Percentiles rank a stretch among this genome's conserved stretches.
Evolutionary conservation across 306 rosid species (phyloP).

Genomic region (Fragaria ananassa): DNA sequence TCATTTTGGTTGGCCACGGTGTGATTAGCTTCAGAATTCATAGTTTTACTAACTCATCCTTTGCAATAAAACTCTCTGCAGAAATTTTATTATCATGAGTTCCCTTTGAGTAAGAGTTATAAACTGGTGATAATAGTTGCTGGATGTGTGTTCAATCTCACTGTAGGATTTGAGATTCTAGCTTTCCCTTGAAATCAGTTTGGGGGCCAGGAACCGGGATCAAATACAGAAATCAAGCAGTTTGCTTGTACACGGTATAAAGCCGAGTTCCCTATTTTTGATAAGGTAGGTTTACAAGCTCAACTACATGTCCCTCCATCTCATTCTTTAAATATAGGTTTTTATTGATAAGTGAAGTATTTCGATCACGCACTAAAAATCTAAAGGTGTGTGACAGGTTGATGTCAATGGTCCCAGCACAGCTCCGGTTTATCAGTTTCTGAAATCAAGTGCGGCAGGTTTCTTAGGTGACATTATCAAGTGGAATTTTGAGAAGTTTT

Average conservation of each 20-base stretch:
- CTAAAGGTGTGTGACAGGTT: constrained; percentile 53
- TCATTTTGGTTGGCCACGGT: neutral
- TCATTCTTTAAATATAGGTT: neutral
- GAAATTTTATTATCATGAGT: neutral
- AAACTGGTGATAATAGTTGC: constrained; percentile 12
- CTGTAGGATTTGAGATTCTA: constrained; percentile 83
- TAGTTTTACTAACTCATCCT: neutral
- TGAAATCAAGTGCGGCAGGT: constrained; percentile 89
- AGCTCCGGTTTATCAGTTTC: constrained; percentile 89
- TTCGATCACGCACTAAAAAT: constrained; percentile 20
- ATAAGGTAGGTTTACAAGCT: constrained; percentile 54
- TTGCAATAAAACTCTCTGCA: neutral
- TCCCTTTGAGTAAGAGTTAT: neutral
- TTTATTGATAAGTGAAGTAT: neutral
- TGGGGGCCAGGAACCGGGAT: constrained; percentile 96
- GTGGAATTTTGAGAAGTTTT: constrained; percentile 98
- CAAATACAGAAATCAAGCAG: constrained; percentile 88
- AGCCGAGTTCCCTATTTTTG: constrained; percentile 94
- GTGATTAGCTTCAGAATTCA: neutral
- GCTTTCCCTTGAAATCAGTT: constrained; percentile 99
- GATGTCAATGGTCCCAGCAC: constrained; percentile 96
- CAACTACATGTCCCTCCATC: constrained; percentile 9
- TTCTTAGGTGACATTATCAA: constrained; percentile 79
- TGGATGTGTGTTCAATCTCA: constrained; percentile 14
- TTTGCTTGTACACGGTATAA: constrained; percentile 91